phyloP scores from a whole-genome alignment of 2,329 filamentous ascomycete species.

The Lachnellula hyalina region DNA sequence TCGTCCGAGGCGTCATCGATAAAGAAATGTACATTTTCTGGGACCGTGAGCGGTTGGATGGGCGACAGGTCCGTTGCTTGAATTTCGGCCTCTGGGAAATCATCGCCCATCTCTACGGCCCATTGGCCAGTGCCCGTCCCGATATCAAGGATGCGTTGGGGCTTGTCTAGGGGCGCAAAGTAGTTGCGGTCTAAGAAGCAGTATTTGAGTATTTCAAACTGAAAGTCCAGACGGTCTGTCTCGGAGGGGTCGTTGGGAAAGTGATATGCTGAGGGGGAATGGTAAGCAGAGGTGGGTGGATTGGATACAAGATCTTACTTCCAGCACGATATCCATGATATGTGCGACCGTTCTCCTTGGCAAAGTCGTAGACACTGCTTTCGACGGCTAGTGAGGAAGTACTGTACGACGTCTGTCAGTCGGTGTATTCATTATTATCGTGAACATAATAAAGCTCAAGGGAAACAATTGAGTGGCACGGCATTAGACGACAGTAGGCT shows the following conservation, averaged over 20 bases:
- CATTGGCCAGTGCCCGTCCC: conserved; percentile 54
- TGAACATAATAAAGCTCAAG: background rate
- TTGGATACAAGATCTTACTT: conserved; percentile 6
- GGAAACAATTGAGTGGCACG: conserved; percentile 3
- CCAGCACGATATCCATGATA: conserved; percentile 25
- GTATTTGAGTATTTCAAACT: conserved; percentile 42
- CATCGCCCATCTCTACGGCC: conserved; percentile 57
- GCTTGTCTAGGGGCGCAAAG: conserved; percentile 37
- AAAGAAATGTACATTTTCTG: conserved; percentile 68
- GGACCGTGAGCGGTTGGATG: conserved; percentile 60
- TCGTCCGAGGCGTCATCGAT: conserved; percentile 38
- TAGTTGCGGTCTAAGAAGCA: conserved; percentile 33
- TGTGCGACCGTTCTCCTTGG: conserved; percentile 26
- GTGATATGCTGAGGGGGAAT: conserved; percentile 17
- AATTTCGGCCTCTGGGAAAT: conserved; percentile 53
- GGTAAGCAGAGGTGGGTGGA: background rate
- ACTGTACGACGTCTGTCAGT: conserved; percentile 2
- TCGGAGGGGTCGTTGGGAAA: conserved; percentile 46
- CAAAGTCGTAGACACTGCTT: conserved; percentile 17
- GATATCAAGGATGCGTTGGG: conserved; percentile 32
- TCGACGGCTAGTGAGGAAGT: conserved; percentile 6
- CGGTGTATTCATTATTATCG: background rate
- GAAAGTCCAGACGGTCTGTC: conserved; percentile 44
- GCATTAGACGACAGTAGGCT: background rate
- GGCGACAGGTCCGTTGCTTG: conserved; percentile 62